A percentile compares a stretch with the other conserved stretches of the same genome.
Evolutionary conservation across 2,329 filamentous ascomycete species (phyloP).

Genomic region (Aureobasidium melanogenum): DNA sequence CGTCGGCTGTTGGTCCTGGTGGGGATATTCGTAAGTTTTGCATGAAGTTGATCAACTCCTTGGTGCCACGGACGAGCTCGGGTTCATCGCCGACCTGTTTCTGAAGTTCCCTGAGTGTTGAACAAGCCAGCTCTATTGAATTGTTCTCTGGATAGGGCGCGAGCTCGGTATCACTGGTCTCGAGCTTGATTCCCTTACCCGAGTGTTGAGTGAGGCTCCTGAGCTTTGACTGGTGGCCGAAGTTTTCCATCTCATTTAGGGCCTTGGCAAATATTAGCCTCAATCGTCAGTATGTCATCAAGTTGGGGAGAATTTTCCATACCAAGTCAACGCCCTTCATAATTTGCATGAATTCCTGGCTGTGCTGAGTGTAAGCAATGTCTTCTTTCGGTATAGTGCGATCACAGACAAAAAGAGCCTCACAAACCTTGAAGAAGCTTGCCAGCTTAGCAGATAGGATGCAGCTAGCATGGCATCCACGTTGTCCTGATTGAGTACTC

Average conservation of each 20-base stretch:
- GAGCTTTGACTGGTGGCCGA: neutral
- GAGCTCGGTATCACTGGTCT: neutral
- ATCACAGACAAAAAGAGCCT: neutral
- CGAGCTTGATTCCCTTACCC: neutral
- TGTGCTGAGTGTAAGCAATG: neutral
- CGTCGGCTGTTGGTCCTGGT: neutral
- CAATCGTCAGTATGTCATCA: neutral
- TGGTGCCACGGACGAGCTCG: conserved; percentile 6
- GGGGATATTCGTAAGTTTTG: conserved; percentile 4
- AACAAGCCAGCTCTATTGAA: neutral
- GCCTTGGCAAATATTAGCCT: conserved; percentile 1
- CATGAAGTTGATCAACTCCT: conserved; percentile 8
- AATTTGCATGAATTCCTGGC: conserved; percentile 9
- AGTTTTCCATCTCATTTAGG: conserved; percentile 6
- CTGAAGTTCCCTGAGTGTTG: neutral
- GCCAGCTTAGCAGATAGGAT: conserved; percentile 5
- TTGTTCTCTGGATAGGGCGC: neutral
- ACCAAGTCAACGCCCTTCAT: conserved; percentile 11
- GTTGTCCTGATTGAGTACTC: neutral
- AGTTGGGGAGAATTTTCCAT: neutral
- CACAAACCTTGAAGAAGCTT: conserved; percentile 8
- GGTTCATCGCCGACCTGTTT: conserved; percentile 3
- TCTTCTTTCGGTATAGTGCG: neutral
- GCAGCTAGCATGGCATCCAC: conserved; percentile 9
- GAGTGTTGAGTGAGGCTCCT: neutral